These are phyloP conservation scores for Senecio squalidus DNA, from an alignment of 140 eudicot genomes.

Conservation along the genomic window DNA sequence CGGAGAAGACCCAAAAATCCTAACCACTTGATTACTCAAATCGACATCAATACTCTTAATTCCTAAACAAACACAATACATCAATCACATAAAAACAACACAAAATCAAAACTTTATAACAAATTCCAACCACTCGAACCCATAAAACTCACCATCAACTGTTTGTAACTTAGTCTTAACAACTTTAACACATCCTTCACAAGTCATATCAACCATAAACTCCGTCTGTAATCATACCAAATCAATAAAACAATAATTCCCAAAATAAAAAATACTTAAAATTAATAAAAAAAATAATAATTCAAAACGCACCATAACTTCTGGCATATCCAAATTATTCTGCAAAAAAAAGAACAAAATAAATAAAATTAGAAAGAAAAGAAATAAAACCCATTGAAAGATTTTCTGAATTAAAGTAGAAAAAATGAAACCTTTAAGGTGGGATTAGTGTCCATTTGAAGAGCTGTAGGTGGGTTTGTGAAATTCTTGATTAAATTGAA, in stretches of 20 bases:
- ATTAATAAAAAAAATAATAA: too few species aligned
- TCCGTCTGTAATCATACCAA: constrained; percentile 61
- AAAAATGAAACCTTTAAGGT: too few species aligned
- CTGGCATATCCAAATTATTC: too few species aligned
- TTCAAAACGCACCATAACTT: too few species aligned
- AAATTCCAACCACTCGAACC: not conserved
- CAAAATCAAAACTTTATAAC: not conserved
- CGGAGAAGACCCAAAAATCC: constrained; percentile 84
- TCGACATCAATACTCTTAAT: constrained; percentile 81
- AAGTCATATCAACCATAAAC: constrained; percentile 93
- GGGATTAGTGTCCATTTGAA: too few species aligned
- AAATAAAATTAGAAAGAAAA: too few species aligned
- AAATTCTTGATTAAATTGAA: too few species aligned
- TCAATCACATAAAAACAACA: not conserved
- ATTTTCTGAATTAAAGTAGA: too few species aligned
- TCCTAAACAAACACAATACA: constrained; percentile 30
- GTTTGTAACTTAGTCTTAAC: constrained; percentile 72
- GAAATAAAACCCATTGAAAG: too few species aligned
- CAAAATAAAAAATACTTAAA: too few species aligned
- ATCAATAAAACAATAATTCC: not conserved
- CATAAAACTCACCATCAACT: constrained; percentile 48
- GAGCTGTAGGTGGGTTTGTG: too few species aligned
- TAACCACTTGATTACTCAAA: constrained; percentile 81
- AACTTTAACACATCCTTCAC: constrained; percentile 83
- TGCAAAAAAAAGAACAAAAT: too few species aligned